Conservation (phyloP, 192 early-diverging fungal species). For the Coemansia sp. region DNA sequence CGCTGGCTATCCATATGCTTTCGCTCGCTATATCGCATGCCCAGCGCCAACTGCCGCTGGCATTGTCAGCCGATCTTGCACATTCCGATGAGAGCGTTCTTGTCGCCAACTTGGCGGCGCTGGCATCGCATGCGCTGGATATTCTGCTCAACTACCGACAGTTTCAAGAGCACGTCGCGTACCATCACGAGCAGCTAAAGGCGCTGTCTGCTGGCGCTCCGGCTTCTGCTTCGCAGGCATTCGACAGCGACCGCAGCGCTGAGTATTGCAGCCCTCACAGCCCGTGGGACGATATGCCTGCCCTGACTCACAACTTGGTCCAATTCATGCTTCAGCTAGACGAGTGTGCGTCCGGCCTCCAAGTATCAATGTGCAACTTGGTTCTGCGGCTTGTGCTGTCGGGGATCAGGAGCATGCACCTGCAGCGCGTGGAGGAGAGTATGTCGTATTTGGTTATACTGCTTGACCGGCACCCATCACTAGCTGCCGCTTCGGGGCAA, state of each 20-base stretch:
- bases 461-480: slow-evolving; percentile 31
- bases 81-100: slow-evolving; percentile 13
- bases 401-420: slow-evolving; percentile 38
- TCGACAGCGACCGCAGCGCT: slow-evolving; percentile 17
- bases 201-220: slow-evolving; percentile 9
- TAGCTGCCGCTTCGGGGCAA: not conserved
- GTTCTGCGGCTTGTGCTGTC: slow-evolving; percentile 32
- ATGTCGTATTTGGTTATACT: slow-evolving; percentile 21
- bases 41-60: not conserved
- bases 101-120: slow-evolving; percentile 16
- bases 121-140: slow-evolving; percentile 31
- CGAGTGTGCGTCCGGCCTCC: not conserved
- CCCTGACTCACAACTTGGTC: slow-evolving; percentile 12
- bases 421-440: slow-evolving; percentile 37
- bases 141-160: slow-evolving; percentile 46
- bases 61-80: not conserved
- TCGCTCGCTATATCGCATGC: slow-evolving; percentile 18
- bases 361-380: slow-evolving; percentile 24
- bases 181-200: slow-evolving; percentile 48
- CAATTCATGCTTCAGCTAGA: slow-evolving; percentile 38
- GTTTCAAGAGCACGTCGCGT: slow-evolving; percentile 49
- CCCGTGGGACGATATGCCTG: slow-evolving; percentile 48
- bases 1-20: slow-evolving; percentile 23
- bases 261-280: slow-evolving; percentile 50
- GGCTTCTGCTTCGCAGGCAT: not conserved